Evolutionary conservation across 2,329 filamentous ascomycete species (phyloP).

Genomic region (Trichoderma polysporum): DNA sequence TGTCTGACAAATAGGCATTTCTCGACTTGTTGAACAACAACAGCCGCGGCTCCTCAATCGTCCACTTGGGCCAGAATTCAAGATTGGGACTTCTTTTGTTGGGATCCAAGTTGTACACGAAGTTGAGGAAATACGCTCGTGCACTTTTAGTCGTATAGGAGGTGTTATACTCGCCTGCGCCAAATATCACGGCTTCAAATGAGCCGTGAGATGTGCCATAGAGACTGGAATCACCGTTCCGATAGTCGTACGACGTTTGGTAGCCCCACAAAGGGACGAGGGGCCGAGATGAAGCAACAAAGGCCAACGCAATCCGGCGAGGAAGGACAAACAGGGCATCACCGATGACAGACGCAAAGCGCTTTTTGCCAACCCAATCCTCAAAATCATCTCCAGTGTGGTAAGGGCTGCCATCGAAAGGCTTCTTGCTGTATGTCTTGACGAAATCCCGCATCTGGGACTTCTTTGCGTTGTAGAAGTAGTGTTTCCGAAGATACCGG

Average conservation of each 20-base stretch:
- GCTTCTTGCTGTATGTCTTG: slow-evolving; percentile 51
- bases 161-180: not conserved
- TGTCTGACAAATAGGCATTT: not conserved
- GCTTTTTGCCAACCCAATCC: slow-evolving; percentile 65
- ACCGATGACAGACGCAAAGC: slow-evolving; percentile 48
- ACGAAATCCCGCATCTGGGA: slow-evolving; percentile 50
- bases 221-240: not conserved
- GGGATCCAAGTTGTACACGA: slow-evolving; percentile 11
- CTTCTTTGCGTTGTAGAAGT: slow-evolving; percentile 45
- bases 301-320: slow-evolving; percentile 6
- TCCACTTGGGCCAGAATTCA: slow-evolving; percentile 43
- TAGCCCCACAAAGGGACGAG: slow-evolving; percentile 15
- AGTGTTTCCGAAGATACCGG: slow-evolving; percentile 51
- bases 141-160: slow-evolving; percentile 56
- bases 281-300: not conserved
- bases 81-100: slow-evolving; percentile 28
- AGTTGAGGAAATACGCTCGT: slow-evolving; percentile 34
- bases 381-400: slow-evolving; percentile 57
- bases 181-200: not conserved
- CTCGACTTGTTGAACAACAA: slow-evolving; percentile 41
- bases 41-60: slow-evolving; percentile 45
- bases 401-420: slow-evolving; percentile 57
- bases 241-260: not conserved
- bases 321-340: slow-evolving; percentile 14
- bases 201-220: slow-evolving; percentile 15